Evolutionary conservation across 768 basidiomycete species (phyloP), one percentile per base, ranked within the genome.

Genomic region (Termitomyces sp.): DNA sequence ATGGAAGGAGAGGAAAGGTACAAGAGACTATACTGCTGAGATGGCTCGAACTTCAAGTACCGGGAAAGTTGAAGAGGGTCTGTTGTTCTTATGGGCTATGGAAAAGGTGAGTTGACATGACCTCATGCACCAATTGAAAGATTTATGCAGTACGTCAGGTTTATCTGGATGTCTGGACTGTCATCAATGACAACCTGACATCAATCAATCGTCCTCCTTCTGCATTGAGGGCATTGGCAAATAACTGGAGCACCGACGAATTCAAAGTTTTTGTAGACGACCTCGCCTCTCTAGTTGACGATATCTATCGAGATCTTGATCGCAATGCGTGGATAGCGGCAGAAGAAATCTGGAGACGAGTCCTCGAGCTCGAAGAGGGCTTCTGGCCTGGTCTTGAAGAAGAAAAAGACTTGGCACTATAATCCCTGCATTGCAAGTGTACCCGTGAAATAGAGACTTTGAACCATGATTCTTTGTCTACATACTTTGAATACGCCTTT

Each of bases 31-130:
- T 61, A 83, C 85, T 1, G 86, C 87, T 10, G 85, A 87, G 67
- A 85, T 91, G 82, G 75, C 76, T 3, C 75, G 82, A 6, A 70
- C 84, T 2, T 75, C 76, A 3, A 69, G 72, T 5, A 63, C 69
- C 15, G 78, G 75, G 3, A 73, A 70, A 0, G 60, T 87, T 19
- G 78, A 80, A 49, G 88, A 91, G 42, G 85, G 84, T 0, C 68
- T 91, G 21, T 73, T 90, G 1, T 84, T 91, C 59, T 69, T 91
- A 14, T 90, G 87, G 87, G 85, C 85, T 0, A 90, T 90, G 87
- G 89, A 90, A 66, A 78, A 80, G 73, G 88, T 87, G 54, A 21
- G 52, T 14, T 6, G 14, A 15, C 9, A 3, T 11, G 21, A n/a
- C 58, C 15, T 6, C 19, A 19, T 12, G 12, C 4, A 21, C 23